These are phyloP conservation scores for Thielaviopsis cerberus DNA, from an alignment of 2,329 filamentous ascomycete genomes.

Conservation along the genomic window DNA sequence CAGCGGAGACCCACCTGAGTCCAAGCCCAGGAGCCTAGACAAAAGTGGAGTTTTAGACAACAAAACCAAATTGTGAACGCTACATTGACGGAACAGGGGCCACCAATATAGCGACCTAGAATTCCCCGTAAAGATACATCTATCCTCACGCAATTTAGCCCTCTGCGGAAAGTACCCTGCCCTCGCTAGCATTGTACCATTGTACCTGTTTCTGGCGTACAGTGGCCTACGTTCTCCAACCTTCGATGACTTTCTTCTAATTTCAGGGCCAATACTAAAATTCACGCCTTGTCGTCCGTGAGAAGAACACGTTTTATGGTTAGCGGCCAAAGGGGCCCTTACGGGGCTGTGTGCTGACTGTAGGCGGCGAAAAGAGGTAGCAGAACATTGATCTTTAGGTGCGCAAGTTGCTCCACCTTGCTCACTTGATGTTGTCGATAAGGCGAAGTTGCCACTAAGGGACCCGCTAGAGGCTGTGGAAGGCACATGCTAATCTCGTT, in stretches of 20 bases:
- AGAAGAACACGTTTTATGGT: not conserved
- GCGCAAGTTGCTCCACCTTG: not conserved
- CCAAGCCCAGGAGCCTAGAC: too few species aligned
- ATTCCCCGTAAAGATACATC: not conserved
- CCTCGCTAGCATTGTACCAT: not conserved
- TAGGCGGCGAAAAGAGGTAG: not conserved
- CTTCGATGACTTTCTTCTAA: not conserved
- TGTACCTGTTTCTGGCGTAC: too few species aligned
- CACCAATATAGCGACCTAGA: not conserved
- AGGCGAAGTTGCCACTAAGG: not conserved
- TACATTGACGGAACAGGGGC: not conserved
- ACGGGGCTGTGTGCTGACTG: not conserved
- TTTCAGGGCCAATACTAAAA: too few species aligned
- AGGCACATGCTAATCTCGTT: not conserved
- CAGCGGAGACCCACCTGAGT: too few species aligned
- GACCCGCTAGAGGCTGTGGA: not conserved
- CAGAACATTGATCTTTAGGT: not conserved
- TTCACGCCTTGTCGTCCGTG: not conserved
- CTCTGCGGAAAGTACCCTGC: not conserved
- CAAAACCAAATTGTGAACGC: not conserved
- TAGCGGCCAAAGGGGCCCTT: not conserved
- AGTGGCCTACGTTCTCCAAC: not conserved
- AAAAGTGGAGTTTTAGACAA: too few species aligned
- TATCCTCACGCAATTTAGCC: not conserved
- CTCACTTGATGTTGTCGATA: not conserved